Conservation (phyloP, 2,329 filamentous ascomycete species). For the Aphanocladium album region DNA sequence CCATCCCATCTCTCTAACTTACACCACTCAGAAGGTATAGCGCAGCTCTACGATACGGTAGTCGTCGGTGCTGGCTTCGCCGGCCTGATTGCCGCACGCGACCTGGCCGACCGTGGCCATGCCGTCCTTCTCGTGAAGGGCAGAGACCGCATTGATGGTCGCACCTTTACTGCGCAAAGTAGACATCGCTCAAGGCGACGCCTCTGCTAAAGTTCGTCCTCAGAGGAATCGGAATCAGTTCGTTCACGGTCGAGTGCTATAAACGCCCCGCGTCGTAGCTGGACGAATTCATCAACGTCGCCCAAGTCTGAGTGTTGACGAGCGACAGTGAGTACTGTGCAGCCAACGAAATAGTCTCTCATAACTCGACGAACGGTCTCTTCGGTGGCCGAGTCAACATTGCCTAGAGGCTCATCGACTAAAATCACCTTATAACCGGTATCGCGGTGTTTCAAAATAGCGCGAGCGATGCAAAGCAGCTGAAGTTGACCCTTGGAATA, state of each 20-base stretch:
- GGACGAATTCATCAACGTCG: too few relatives aligned
- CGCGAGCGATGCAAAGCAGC: background rate
- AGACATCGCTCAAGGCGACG: too few relatives aligned
- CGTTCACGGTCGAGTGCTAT: too few relatives aligned
- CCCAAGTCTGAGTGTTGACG: too few relatives aligned
- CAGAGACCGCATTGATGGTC: background rate
- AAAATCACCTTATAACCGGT: background rate
- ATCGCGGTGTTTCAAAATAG: constrained; percentile 15
- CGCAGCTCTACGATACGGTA: background rate
- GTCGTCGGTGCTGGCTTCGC: background rate
- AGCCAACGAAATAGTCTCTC: background rate
- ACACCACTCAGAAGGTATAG: too few relatives aligned
- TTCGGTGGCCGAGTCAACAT: background rate
- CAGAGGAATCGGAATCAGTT: too few relatives aligned
- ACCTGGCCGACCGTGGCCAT: background rate
- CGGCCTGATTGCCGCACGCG: background rate
- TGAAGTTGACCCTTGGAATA: constrained; percentile 24
- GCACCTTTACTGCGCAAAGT: background rate
- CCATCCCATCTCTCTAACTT: too few relatives aligned
- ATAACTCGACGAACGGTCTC: background rate
- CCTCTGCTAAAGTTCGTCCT: too few relatives aligned
- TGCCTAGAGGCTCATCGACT: background rate
- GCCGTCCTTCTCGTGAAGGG: background rate
- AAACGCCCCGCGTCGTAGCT: too few relatives aligned
- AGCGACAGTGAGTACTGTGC: background rate